These are phyloP conservation scores for Darksidea phi DNA, from an alignment of 495 filamentous ascomycete species.

Conservation along the genomic window DNA sequence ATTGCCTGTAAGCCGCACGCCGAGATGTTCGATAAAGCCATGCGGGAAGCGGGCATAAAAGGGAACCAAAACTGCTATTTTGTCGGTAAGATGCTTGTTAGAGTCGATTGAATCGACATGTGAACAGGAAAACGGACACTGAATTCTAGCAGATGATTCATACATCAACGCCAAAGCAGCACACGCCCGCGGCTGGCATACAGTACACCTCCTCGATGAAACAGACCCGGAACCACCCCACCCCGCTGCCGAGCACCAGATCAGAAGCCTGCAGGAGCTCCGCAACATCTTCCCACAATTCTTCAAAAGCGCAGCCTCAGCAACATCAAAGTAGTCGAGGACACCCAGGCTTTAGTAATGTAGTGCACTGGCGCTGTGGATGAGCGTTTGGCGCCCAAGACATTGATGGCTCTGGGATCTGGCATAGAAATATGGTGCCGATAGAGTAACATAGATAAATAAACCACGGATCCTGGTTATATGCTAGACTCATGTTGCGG, in stretches of 20 bases:
- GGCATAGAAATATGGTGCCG: too few species aligned
- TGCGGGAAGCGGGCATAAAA: slow-evolving; percentile 48
- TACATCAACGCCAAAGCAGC: slow-evolving; percentile 70
- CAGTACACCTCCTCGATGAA: slow-evolving; percentile 78
- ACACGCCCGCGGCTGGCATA: slow-evolving; percentile 73
- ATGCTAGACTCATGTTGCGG: too few species aligned
- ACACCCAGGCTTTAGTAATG: too few species aligned
- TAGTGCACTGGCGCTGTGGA: too few species aligned
- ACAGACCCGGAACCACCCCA: slow-evolving; percentile 56
- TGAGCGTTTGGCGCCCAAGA: too few species aligned
- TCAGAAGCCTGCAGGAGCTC: slow-evolving; percentile 71
- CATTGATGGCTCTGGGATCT: too few species aligned
- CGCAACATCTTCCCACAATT: slow-evolving; percentile 70
- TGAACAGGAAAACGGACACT: too few species aligned
- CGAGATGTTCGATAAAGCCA: slow-evolving; percentile 80
- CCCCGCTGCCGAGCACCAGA: slow-evolving; percentile 64
- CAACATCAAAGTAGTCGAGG: too few species aligned
- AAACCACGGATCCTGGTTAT: too few species aligned
- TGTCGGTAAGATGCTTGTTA: slow-evolving; percentile 58
- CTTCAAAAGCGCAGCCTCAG: slow-evolving; percentile 54
- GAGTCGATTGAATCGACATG: too few species aligned
- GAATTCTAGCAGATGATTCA: slow-evolving; percentile 76
- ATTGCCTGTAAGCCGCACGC: slow-evolving; percentile 82
- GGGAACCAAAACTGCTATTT: slow-evolving; percentile 68
- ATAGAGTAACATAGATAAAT: too few species aligned